Evolutionary conservation across 371 early-diverging fungal species (phyloP).

Genomic region (Mortierella sp.): DNA sequence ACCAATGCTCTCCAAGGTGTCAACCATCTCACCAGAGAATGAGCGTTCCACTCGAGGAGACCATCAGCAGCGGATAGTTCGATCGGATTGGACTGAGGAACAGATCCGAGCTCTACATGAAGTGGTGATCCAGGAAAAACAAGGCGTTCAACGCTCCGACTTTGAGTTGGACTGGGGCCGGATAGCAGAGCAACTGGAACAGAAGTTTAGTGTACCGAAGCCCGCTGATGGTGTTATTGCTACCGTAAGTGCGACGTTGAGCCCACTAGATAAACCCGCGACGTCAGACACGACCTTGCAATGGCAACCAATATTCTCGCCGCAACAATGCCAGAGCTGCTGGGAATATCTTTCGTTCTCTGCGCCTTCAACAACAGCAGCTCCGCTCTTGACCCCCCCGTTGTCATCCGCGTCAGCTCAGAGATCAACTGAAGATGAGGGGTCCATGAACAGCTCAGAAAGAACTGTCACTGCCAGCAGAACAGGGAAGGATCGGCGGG

Average conservation of each 20-base stretch:
- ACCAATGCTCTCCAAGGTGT: constrained; percentile 17
- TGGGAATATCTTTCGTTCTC: constrained; percentile 30
- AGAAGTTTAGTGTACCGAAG: too few species aligned
- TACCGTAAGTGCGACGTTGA: too few species aligned
- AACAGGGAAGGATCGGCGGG: background rate
- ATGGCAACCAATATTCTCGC: constrained; percentile 5
- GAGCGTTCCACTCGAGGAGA: background rate
- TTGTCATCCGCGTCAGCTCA: background rate
- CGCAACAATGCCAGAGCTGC: constrained; percentile 28
- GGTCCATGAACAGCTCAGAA: background rate
- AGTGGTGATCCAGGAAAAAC: constrained; percentile 25
- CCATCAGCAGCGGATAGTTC: constrained; percentile 19
- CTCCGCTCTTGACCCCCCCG: background rate
- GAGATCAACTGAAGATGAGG: background rate
- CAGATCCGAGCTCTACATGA: constrained; percentile 15
- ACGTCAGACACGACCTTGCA: too few species aligned
- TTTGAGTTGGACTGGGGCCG: constrained; percentile 32
- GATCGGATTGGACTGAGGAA: constrained; percentile 40
- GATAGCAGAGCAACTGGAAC: constrained; percentile 19
- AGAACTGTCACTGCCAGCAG: background rate
- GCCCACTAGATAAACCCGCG: too few species aligned
- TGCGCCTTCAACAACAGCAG: background rate
- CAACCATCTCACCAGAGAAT: background rate
- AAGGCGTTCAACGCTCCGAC: constrained; percentile 27
- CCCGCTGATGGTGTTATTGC: too few species aligned